Percentiles rank a stretch among this genome's conserved stretches.
These are phyloP conservation scores for Xylariaceae sp. DNA, from an alignment of 2,329 filamentous ascomycete genomes.

Conservation along the genomic window DNA sequence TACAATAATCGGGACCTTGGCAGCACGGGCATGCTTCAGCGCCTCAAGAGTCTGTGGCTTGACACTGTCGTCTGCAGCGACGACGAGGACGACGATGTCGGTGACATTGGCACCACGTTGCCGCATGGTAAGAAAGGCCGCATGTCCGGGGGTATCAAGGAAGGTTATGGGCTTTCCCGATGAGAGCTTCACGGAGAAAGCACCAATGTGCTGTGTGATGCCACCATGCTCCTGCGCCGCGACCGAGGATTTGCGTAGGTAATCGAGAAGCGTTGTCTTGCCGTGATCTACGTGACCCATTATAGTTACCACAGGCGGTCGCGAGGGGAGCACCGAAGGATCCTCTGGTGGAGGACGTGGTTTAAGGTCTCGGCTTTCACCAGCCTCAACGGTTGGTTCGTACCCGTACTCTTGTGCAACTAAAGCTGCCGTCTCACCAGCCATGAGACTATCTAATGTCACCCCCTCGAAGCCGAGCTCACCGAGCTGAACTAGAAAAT, in stretches of 20 bases:
- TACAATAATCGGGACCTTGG: slow-evolving; percentile 93
- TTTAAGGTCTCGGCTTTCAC: slow-evolving; percentile 71
- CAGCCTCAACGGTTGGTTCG: slow-evolving; percentile 77
- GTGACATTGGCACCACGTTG: slow-evolving; percentile 95
- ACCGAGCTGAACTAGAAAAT: slow-evolving; percentile 77
- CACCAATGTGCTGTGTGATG: slow-evolving; percentile 98
- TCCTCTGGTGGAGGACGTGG: slow-evolving; percentile 73
- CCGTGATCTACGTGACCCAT: slow-evolving; percentile 99
- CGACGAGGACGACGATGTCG: slow-evolving; percentile 94
- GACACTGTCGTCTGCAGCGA: slow-evolving; percentile 95
- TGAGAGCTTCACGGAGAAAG: slow-evolving; percentile 88
- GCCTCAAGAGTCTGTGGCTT: slow-evolving; percentile 97
- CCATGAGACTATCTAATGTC: slow-evolving; percentile 82
- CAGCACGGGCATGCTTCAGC: slow-evolving; percentile 86
- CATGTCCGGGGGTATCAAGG: slow-evolving; percentile 94
- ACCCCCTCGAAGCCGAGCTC: slow-evolving; percentile 91
- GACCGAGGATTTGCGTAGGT: slow-evolving; percentile 88
- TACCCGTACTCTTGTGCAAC: slow-evolving; percentile 93
- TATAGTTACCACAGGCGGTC: slow-evolving; percentile 95
- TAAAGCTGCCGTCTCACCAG: slow-evolving; percentile 86
- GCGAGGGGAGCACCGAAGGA: slow-evolving; percentile 67
- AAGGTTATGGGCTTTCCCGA: slow-evolving; percentile 93
- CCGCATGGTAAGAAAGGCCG: slow-evolving; percentile 94
- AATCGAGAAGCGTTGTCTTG: slow-evolving; percentile 96
- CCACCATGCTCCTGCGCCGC: slow-evolving; percentile 92